A percentile compares a stretch with the other conserved stretches of the same genome.
Evolutionary conservation across 345 rosid genomes (phyloP).

Genomic region (Conringia planisiliqua): DNA sequence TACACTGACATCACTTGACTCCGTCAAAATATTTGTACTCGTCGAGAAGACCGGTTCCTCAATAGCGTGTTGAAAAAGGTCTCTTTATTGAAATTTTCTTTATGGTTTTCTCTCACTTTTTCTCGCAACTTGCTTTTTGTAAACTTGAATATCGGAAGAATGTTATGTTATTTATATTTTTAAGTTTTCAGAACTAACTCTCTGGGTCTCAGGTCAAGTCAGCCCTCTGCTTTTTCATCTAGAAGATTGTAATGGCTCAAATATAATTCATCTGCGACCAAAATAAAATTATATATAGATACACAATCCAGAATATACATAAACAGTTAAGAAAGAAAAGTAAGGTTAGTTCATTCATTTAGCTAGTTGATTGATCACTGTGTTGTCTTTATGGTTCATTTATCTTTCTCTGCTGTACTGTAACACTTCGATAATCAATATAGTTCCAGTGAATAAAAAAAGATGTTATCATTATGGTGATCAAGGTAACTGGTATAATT

Average conservation of each 20-base stretch:
- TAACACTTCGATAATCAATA: too few relatives aligned
- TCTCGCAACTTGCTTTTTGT: constrained; percentile 1
- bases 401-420: too few relatives aligned
- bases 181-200: background rate
- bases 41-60: constrained; percentile 25
- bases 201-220: constrained; percentile 22
- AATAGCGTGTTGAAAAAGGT: constrained; percentile 27
- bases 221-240: constrained; percentile 19
- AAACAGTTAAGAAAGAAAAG: background rate
- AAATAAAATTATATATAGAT: background rate
- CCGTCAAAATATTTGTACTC: constrained; percentile 15
- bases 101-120: background rate
- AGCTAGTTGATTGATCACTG: background rate
- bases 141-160: background rate
- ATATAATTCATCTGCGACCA: background rate
- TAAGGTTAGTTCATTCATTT: background rate
- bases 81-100: background rate
- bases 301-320: background rate
- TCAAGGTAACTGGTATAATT: background rate
- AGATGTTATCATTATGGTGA: background rate
- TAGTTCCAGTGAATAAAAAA: too few relatives aligned
- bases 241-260: constrained; percentile 19
- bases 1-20: constrained; percentile 15
- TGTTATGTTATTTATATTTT: background rate
- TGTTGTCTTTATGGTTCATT: too few relatives aligned